phyloP scores from a whole-genome alignment of 1,139 yeast genomes.

The Scheffersomyces cryptocercus region DNA sequence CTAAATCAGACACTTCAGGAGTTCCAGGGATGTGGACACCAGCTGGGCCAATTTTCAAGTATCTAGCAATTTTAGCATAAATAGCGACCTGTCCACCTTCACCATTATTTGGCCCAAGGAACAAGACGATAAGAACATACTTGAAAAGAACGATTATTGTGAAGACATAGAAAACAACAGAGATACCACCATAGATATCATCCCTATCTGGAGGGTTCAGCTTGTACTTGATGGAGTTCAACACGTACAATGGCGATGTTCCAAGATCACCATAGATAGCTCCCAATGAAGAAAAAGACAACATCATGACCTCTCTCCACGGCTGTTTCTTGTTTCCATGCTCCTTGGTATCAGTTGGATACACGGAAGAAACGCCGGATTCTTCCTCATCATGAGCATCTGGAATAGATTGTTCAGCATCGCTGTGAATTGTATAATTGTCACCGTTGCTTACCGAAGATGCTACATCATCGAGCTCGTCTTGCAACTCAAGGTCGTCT shows the following conservation, averaged over 20 bases:
- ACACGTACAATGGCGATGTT: slow-evolving; percentile 58
- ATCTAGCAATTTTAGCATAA: slow-evolving; percentile 55
- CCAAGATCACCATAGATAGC: slow-evolving; percentile 65
- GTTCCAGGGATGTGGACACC: slow-evolving; percentile 47
- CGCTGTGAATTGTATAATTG: slow-evolving; percentile 1
- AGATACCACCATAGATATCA: slow-evolving; percentile 52
- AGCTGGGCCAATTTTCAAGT: slow-evolving; percentile 47
- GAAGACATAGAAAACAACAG: slow-evolving; percentile 56
- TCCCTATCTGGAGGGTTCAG: slow-evolving; percentile 30
- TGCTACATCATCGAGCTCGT: slow-evolving; percentile 1
- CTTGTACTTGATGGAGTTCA: slow-evolving; percentile 44
- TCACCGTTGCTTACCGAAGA: slow-evolving; percentile 2
- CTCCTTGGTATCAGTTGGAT: slow-evolving; percentile 1
- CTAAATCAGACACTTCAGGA: slow-evolving; percentile 34
- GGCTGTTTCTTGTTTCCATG: slow-evolving; percentile 13
- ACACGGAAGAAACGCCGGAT: slow-evolving; percentile 8
- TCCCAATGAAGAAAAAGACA: slow-evolving; percentile 47
- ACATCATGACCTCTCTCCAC: slow-evolving; percentile 24
- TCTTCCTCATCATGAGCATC: slow-evolving; percentile 14
- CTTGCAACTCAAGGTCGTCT: slow-evolving; percentile 5
- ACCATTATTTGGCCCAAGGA: slow-evolving; percentile 54
- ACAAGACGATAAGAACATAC: slow-evolving; percentile 49
- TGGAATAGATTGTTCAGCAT: slow-evolving; percentile 1
- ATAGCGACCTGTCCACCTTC: slow-evolving; percentile 67
- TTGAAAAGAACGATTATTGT: slow-evolving; percentile 54